A percentile compares a stretch with the other conserved stretches of the same genome.
phyloP scores from a whole-genome alignment of 179 eudicot genomes.

The Vitellaria paradoxa region DNA sequence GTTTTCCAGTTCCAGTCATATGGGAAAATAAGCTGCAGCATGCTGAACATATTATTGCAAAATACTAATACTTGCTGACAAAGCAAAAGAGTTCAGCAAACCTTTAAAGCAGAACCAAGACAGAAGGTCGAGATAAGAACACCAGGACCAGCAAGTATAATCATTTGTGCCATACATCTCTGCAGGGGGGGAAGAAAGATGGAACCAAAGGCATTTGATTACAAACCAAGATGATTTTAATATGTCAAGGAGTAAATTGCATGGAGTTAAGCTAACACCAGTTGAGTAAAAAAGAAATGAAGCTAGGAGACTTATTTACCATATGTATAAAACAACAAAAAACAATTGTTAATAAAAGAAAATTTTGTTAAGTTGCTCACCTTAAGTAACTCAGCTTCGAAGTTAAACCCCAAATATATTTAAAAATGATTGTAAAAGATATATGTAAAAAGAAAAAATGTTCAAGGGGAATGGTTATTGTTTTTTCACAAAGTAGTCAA shows the following conservation, averaged over 20 bases:
- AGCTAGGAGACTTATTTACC: too few species aligned
- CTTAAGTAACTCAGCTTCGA: too few species aligned
- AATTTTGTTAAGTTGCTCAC: too few species aligned
- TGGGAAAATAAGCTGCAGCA: constrained; percentile 70
- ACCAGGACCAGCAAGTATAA: constrained; percentile 96
- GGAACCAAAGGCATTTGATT: background rate
- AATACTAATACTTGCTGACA: background rate
- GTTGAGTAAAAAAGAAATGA: background rate
- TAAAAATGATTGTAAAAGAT: too few species aligned
- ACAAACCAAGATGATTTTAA: background rate
- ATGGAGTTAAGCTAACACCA: background rate
- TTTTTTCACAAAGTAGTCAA: too few species aligned
- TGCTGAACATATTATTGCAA: constrained; percentile 3
- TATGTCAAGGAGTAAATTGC: background rate
- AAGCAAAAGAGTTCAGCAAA: constrained; percentile 22
- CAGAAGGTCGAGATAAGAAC: constrained; percentile 84
- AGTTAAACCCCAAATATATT: too few species aligned
- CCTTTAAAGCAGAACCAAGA: constrained; percentile 91
- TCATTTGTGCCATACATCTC: constrained; percentile 90
- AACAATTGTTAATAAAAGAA: background rate
- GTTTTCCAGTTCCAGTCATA: constrained; percentile 93
- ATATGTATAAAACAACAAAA: background rate
- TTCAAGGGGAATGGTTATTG: too few species aligned
- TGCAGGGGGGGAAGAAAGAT: constrained; percentile 24
- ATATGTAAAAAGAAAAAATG: too few species aligned